Evolutionary conservation across 768 basidiomycete genomes (phyloP).

Genomic region (Candolleomyces eurysporus): DNA sequence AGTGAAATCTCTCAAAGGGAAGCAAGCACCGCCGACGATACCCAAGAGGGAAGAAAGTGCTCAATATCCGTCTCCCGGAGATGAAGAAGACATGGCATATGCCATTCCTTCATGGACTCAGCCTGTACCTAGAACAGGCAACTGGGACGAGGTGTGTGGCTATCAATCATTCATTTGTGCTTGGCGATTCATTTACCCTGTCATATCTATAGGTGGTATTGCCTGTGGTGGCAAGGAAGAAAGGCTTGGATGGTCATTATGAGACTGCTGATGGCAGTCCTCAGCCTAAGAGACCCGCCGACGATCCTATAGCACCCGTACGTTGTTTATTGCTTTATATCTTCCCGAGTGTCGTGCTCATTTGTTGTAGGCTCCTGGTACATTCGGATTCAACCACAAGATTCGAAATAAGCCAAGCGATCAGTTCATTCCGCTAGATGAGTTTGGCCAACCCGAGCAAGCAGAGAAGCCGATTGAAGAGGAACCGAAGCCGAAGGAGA

Average conservation of each 20-base stretch:
- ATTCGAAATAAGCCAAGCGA: slow-evolving; percentile 53
- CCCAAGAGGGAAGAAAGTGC: slow-evolving; percentile 46
- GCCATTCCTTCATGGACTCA: slow-evolving; percentile 86
- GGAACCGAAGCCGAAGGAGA: slow-evolving; percentile 7
- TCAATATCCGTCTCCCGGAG: slow-evolving; percentile 59
- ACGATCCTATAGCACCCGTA: slow-evolving; percentile 52
- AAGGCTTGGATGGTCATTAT: slow-evolving; percentile 70
- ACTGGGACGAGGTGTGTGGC: slow-evolving; percentile 77
- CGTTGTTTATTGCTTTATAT: slow-evolving; percentile 23
- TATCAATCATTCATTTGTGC: slow-evolving; percentile 1
- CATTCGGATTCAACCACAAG: slow-evolving; percentile 69
- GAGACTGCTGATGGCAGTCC: slow-evolving; percentile 69
- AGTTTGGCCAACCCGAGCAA: slow-evolving; percentile 50
- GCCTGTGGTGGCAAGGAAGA: slow-evolving; percentile 82
- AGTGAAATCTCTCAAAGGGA: slow-evolving; percentile 14
- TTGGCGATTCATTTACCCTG: slow-evolving; percentile 4
- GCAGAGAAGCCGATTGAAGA: background rate
- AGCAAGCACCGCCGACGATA: slow-evolving; percentile 39
- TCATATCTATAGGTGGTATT: slow-evolving; percentile 60
- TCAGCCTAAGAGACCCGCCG: slow-evolving; percentile 43
- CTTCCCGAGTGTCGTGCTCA: too few relatives aligned
- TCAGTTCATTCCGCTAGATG: slow-evolving; percentile 58
- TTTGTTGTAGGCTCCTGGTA: slow-evolving; percentile 65
- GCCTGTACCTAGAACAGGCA: slow-evolving; percentile 62
- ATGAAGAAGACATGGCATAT: slow-evolving; percentile 54